Evolutionary conservation across 345 rosid species (phyloP).

Genomic region (Populus ilicifolia): DNA sequence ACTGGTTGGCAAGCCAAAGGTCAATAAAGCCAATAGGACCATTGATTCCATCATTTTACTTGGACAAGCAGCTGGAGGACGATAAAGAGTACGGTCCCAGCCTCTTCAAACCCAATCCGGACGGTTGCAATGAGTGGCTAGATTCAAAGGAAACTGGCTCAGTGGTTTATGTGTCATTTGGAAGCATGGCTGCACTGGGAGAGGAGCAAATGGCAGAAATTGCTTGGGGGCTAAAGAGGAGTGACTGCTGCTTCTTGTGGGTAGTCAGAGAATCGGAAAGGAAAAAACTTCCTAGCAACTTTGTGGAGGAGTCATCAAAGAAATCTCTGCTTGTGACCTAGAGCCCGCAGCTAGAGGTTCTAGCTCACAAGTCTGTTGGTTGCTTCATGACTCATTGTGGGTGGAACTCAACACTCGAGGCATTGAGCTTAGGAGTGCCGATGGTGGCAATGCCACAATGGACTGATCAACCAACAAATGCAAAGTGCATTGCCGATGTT

Average conservation of each 20-base stretch:
- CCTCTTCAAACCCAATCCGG: conserved; percentile 4
- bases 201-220: conserved; percentile 46
- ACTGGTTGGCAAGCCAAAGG: conserved; percentile 7
- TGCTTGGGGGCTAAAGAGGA: conserved; percentile 32
- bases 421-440: conserved; percentile 23
- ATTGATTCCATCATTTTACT: conserved; percentile 52
- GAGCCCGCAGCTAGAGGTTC: conserved; percentile 8
- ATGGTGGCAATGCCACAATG: conserved; percentile 23
- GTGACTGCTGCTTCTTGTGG: conserved; percentile 45
- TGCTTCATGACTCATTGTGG: conserved; percentile 21
- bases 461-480: conserved; percentile 20
- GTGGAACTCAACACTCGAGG: conserved; percentile 29
- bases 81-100: conserved; percentile 45
- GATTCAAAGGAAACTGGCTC: conserved; percentile 37
- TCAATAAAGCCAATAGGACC: conserved; percentile 43
- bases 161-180: conserved; percentile 53
- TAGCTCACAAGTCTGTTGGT: conserved; percentile 15
- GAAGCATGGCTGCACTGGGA: conserved; percentile 48
- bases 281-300: conserved; percentile 36
- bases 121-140: conserved; percentile 33
- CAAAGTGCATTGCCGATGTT: conserved; percentile 24
- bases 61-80: conserved; percentile 38
- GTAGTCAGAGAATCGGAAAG: conserved; percentile 45
- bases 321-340: background rate
- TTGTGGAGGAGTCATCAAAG: conserved; percentile 9